Base-by-base conservation (phyloP, 805 yeast genomes). In the Sungouiella blattae region DNA sequence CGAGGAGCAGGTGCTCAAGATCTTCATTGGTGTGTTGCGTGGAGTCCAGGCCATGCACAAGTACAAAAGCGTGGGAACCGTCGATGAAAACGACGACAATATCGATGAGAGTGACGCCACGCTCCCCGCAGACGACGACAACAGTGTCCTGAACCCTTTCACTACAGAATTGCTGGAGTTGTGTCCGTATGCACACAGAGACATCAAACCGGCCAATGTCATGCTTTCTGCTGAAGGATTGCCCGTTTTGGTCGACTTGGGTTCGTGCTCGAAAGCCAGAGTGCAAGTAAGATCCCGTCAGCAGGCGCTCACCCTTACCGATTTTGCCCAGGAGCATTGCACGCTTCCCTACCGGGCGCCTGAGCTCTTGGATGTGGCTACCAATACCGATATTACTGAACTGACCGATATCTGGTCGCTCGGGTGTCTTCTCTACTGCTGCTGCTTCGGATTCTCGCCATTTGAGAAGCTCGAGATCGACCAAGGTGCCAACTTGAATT, bases 291-390 rank as follows among this genome's bases (percentile, higher is more conserved):
- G 66, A 14, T 69, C 78, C 1, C 70, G 91, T 33, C 81, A 78
- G 24, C 82, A 81, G 49, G 93, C 95, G 0, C 63, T 86, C 20
- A 74, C 82, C 11, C 60, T 87, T 25, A 91, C 87, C 43, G 96
- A 89, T 47, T 66, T 78, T 43, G 88, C 89, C 11, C 85, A 80
- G 39, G 93, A 84, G 50, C 87, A 85, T 55, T 86, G 95, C 52
- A 83, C 95, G 1, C 60, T 87, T 35, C 87, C 94, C 1, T 91
- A 83, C 57, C 67, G 95, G 26, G 95, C 97, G 0, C 98, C 98
- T 0, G 98, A 89, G 53, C 66, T 91, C 30, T 62, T 89, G 39
- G 91, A 87, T 51, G 83, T 87, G 25, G 77, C 76, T 28, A 73
- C 86, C 1, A 81, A 83, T 27, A 58, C 75, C n/a, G 59, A 59